Evolutionary conservation across 495 filamentous ascomycete species (phyloP).

Genomic region (Penicillium pancosmium): DNA sequence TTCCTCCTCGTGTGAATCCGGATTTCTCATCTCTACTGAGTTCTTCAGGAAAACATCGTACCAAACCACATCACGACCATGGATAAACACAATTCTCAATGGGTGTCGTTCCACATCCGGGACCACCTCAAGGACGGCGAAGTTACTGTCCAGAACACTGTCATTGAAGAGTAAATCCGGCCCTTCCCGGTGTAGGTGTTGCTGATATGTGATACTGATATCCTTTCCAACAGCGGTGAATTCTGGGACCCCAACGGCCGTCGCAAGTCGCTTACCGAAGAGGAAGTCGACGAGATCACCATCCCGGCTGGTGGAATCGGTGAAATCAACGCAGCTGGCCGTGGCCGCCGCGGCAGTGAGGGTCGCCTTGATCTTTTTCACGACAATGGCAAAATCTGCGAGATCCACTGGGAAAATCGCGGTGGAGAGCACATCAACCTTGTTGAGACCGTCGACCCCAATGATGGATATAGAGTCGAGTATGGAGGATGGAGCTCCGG

Average conservation of each 20-base stretch:
- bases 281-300: conserved; percentile 38
- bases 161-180: conserved; percentile 34
- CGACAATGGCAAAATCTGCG: conserved; percentile 41
- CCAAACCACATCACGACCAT: not conserved
- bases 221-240: conserved; percentile 29
- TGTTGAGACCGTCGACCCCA: conserved; percentile 36
- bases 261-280: conserved; percentile 36
- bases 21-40: not conserved
- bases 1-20: not conserved
- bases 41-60: not conserved
- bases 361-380: conserved; percentile 43
- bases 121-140: conserved; percentile 38
- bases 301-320: conserved; percentile 38
- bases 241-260: conserved; percentile 33
- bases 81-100: conserved; percentile 37
- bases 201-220: not conserved
- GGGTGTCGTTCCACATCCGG: conserved; percentile 44
- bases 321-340: conserved; percentile 36
- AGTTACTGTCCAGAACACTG: conserved; percentile 34
- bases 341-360: conserved; percentile 40
- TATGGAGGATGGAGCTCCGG: conserved; percentile 41
- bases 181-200: too few relatives aligned
- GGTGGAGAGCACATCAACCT: conserved; percentile 27
- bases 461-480: conserved; percentile 36
- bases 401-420: conserved; percentile 46